phyloP scores from a whole-genome alignment of 768 basidiomycete species.

The Tephrocybe sp. region DNA sequence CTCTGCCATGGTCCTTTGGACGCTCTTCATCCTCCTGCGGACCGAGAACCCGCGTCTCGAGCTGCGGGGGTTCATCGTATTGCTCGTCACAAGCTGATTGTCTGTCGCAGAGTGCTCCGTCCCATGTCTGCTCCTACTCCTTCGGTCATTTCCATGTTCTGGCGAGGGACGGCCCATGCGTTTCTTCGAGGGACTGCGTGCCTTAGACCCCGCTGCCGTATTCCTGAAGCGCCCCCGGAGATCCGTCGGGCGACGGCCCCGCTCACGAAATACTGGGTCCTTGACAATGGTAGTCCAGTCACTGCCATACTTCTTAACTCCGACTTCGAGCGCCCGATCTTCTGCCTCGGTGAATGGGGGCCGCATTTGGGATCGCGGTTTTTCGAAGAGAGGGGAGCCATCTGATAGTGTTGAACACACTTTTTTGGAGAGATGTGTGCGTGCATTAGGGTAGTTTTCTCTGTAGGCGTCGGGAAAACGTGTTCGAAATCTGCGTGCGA shows the following conservation, averaged over 20 bases:
- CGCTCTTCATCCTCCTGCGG: constrained; percentile 75
- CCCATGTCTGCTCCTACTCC: constrained; percentile 23
- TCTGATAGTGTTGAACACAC: constrained; percentile 81
- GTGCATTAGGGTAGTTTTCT: constrained; percentile 86
- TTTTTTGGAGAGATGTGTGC: constrained; percentile 82
- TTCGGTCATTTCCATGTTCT: constrained; percentile 7
- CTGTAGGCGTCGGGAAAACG: constrained; percentile 92
- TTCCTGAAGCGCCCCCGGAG: constrained; percentile 84
- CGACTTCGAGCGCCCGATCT: constrained; percentile 78
- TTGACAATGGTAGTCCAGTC: constrained; percentile 90
- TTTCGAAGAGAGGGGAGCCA: constrained; percentile 82
- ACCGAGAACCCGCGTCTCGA: constrained; percentile 49
- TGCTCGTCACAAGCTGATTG: constrained; percentile 50
- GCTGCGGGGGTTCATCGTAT: constrained; percentile 51
- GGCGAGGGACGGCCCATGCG: too few species aligned
- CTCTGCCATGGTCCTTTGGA: constrained; percentile 73
- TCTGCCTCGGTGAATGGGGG: constrained; percentile 86
- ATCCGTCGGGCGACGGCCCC: constrained; percentile 80
- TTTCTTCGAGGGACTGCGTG: constrained; percentile 39
- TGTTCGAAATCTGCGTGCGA: constrained; percentile 67
- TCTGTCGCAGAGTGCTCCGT: constrained; percentile 58
- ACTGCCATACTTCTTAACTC: constrained; percentile 86
- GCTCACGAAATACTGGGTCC: constrained; percentile 81
- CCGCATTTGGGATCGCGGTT: constrained; percentile 81
- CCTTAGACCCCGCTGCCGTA: constrained; percentile 86